Evolutionary conservation across 1,284 basidiomycete genomes (phyloP).

Genomic region (Rhodotorula sp.): DNA sequence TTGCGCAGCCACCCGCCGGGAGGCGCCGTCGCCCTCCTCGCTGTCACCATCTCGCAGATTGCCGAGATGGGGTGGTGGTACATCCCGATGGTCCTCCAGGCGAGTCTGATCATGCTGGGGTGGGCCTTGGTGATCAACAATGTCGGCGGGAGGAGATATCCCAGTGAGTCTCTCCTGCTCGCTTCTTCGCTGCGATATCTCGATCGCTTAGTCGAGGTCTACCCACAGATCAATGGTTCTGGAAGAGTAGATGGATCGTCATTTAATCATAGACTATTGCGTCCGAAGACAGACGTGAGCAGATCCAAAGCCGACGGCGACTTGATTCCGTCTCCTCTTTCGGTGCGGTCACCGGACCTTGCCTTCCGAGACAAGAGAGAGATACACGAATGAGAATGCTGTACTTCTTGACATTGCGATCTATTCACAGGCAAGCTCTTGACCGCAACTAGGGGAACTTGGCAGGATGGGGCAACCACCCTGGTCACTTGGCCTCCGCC

Average conservation of each 20-base stretch:
- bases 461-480: too few relatives aligned
- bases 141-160: constrained; percentile 29
- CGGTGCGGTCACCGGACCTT: too few relatives aligned
- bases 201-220: too few relatives aligned
- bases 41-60: constrained; percentile 36
- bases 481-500: neutral
- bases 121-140: constrained; percentile 48
- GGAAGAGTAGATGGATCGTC: constrained; percentile 14
- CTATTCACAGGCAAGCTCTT: too few relatives aligned
- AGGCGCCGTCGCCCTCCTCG: constrained; percentile 42
- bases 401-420: too few relatives aligned
- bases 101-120: constrained; percentile 41
- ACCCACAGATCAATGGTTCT: constrained; percentile 5
- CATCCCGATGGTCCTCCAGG: constrained; percentile 30
- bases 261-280: neutral
- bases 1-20: constrained; percentile 42
- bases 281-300: too few relatives aligned
- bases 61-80: constrained; percentile 24
- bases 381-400: too few relatives aligned
- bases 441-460: too few relatives aligned
- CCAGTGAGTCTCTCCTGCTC: constrained; percentile 13
- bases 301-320: too few relatives aligned
- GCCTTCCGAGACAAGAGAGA: too few relatives aligned
- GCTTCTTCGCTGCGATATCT: too few relatives aligned
- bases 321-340: too few relatives aligned